Percentiles rank a stretch among this genome's conserved stretches.
phyloP scores from a whole-genome alignment of 129 eudicot genomes.

The Kitagawia praeruptora region DNA sequence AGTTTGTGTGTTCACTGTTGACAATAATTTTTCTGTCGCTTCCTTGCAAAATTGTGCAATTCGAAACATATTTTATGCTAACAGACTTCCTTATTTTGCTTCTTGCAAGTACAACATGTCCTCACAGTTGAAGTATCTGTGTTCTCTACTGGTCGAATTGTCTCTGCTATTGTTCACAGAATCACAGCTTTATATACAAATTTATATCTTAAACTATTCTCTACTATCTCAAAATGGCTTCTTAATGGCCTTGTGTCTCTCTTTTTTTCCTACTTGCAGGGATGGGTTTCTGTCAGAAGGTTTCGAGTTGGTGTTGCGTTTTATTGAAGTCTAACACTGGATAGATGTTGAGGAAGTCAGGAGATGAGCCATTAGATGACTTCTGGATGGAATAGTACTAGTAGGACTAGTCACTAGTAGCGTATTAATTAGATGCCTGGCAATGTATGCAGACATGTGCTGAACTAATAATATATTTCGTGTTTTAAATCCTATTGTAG shows the following conservation, averaged over 20 bases:
- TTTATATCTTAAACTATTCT: too few relatives aligned
- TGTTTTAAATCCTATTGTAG: background rate
- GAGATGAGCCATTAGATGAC: background rate
- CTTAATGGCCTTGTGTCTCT: background rate
- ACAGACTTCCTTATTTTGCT: background rate
- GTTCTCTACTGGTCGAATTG: background rate
- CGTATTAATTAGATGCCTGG: too few relatives aligned
- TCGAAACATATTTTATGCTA: too few relatives aligned
- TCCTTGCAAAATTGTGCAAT: background rate
- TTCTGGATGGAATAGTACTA: background rate
- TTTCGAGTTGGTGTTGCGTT: too few relatives aligned
- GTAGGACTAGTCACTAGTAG: too few relatives aligned
- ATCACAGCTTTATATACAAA: background rate
- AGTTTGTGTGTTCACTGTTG: too few relatives aligned
- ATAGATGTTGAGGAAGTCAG: background rate
- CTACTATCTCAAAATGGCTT: too few relatives aligned
- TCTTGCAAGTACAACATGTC: background rate
- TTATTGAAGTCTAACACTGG: background rate
- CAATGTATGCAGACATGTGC: too few relatives aligned
- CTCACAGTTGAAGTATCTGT: background rate
- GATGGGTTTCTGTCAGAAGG: background rate
- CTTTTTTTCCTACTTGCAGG: background rate
- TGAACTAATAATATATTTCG: too few relatives aligned
- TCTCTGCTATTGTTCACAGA: background rate
- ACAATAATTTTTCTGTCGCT: too few relatives aligned